A percentile compares a stretch with the other conserved stretches of the same genome.
Evolutionary conservation across 805 yeast genomes (phyloP).

Genomic region (Cyberlindnera maritima): DNA sequence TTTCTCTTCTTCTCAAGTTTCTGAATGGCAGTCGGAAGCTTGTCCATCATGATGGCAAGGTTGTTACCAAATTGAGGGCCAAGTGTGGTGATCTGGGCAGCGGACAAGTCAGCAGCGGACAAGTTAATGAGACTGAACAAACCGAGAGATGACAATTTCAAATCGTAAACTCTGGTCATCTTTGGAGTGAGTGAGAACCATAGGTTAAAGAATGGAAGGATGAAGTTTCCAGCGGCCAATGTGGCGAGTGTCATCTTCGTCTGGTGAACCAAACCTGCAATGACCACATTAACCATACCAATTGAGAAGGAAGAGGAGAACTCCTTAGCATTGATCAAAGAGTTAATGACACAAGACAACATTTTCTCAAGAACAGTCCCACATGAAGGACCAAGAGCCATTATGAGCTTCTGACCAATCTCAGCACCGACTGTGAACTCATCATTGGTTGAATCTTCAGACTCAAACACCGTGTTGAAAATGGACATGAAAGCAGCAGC

Average conservation of each 20-base stretch:
- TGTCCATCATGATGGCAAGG: slow-evolving; percentile 50
- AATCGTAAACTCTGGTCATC: slow-evolving; percentile 72
- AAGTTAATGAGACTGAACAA: slow-evolving; percentile 45
- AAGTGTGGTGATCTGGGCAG: slow-evolving; percentile 35
- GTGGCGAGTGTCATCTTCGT: slow-evolving; percentile 49
- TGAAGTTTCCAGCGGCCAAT: slow-evolving; percentile 43
- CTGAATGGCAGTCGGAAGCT: slow-evolving; percentile 70
- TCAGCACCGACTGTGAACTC: slow-evolving; percentile 62
- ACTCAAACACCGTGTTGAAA: slow-evolving; percentile 38
- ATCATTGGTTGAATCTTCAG: slow-evolving; percentile 49
- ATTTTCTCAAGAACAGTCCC: slow-evolving; percentile 40
- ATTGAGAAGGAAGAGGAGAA: slow-evolving; percentile 38
- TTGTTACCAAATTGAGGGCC: slow-evolving; percentile 50
- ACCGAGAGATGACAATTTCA: slow-evolving; percentile 73
- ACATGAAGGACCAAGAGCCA: slow-evolving; percentile 49
- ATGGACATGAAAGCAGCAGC: slow-evolving; percentile 50
- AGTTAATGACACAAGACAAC: slow-evolving; percentile 41
- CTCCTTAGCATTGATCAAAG: slow-evolving; percentile 31
- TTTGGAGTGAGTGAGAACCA: slow-evolving; percentile 62
- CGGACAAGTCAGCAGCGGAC: slow-evolving; percentile 28
- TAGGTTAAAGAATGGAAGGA: slow-evolving; percentile 50
- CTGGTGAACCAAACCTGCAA: slow-evolving; percentile 63
- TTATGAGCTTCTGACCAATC: slow-evolving; percentile 59
- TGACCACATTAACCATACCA: slow-evolving; percentile 54
- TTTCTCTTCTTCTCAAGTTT: slow-evolving; percentile 60